Percentiles rank a stretch among this genome's conserved stretches.
phyloP scores from a whole-genome alignment of 768 basidiomycete genomes.

The Tylopilus sp. region DNA sequence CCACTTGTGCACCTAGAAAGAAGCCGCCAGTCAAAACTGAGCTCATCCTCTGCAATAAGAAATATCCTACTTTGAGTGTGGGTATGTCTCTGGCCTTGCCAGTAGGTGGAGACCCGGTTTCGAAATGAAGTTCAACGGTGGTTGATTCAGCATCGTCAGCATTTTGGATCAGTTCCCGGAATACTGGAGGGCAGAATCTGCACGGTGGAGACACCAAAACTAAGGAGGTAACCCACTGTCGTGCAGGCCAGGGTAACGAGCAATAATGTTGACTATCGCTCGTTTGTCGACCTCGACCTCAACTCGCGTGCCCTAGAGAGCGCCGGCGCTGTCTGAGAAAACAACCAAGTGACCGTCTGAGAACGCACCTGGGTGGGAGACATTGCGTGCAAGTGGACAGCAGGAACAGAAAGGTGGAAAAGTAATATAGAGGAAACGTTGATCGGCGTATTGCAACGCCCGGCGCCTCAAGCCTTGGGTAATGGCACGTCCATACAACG shows the following conservation, averaged over 20 bases:
- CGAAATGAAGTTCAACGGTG: conserved; percentile 36
- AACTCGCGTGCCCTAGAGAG: background rate
- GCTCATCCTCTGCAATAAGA: no score
- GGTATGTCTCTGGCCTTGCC: background rate
- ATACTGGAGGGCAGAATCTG: conserved; percentile 27
- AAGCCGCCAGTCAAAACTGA: background rate
- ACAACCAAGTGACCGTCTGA: background rate
- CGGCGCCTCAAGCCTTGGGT: background rate
- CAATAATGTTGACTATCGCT: conserved; percentile 16
- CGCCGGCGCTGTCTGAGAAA: background rate
- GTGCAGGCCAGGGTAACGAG: conserved; percentile 15
- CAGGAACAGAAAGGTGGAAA: background rate
- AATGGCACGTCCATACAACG: conserved; percentile 1
- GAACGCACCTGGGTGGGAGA: background rate
- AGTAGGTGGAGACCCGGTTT: no score
- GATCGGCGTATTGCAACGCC: background rate
- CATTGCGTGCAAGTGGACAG: conserved; percentile 2
- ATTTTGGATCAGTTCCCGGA: no score
- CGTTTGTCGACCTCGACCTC: no score
- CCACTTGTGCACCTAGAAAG: conserved; percentile 9
- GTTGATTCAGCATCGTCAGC: conserved; percentile 44
- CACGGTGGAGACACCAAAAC: background rate
- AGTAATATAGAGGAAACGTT: background rate
- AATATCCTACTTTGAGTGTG: background rate
- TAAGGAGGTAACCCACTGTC: background rate